Percentiles rank a stretch among this genome's conserved stretches.
These are phyloP conservation scores for Crucihimalaya himalaica DNA, from an alignment of 345 rosid species.

Conservation along the genomic window DNA sequence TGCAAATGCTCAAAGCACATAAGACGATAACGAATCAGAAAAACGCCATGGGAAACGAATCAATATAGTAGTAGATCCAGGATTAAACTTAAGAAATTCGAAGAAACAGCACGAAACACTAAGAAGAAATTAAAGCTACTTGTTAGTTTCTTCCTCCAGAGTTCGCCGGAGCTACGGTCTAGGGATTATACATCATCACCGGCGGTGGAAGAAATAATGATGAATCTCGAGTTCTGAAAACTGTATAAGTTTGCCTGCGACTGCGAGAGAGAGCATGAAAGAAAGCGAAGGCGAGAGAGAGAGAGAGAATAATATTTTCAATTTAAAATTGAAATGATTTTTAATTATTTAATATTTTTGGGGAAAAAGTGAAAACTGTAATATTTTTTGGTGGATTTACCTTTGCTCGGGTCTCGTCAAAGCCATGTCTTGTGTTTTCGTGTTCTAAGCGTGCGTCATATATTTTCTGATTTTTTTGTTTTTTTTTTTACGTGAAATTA, in stretches of 20 bases:
- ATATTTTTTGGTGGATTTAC: too few relatives aligned
- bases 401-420: conserved; percentile 30
- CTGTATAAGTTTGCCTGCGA: conserved; percentile 19
- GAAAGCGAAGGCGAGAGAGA: background rate
- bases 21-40: background rate
- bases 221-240: conserved; percentile 36
- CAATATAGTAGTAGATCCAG: conserved; percentile 28
- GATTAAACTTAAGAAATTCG: background rate
- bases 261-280: conserved; percentile 12
- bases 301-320: background rate
- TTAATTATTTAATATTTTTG: background rate
- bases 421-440: conserved; percentile 5
- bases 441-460: conserved; percentile 9
- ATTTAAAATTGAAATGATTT: background rate
- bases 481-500: background rate
- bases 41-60: conserved; percentile 8
- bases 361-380: background rate
- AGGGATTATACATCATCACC: background rate
- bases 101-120: conserved; percentile 16
- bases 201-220: background rate
- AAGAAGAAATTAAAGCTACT: background rate
- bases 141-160: background rate
- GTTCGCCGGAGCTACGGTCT: background rate
- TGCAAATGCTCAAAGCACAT: background rate
- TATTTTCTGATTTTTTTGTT: background rate